phyloP scores from a whole-genome alignment of 371 early-diverging fungal genomes.

The Circinella umbellata region DNA sequence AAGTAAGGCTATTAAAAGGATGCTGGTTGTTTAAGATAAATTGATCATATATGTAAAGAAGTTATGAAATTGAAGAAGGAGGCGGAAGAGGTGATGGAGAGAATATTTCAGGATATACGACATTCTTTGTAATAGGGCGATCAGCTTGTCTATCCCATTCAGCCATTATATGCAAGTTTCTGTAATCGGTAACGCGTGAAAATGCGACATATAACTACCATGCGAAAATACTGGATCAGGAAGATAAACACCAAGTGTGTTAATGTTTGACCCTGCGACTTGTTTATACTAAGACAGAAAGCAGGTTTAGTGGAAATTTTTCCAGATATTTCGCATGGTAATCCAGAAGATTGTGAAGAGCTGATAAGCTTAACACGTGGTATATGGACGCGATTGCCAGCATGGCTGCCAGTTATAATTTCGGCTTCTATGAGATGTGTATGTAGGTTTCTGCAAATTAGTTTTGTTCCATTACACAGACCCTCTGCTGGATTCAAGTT shows the following conservation, averaged over 20 bases:
- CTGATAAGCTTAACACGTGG: conserved; percentile 4
- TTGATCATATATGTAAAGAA: too few species aligned
- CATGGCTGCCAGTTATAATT: conserved; percentile 15
- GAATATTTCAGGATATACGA: too few species aligned
- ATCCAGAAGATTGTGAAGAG: neutral
- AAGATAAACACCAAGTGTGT: conserved; percentile 21
- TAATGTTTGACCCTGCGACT: conserved; percentile 33
- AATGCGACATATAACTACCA: conserved; percentile 29
- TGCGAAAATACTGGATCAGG: conserved; percentile 24
- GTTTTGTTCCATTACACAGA: conserved; percentile 36
- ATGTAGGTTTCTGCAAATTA: conserved; percentile 19
- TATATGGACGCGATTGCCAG: conserved; percentile 7
- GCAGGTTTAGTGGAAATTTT: conserved; percentile 23
- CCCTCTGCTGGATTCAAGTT: conserved; percentile 28
- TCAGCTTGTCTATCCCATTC: neutral
- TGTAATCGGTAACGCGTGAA: conserved; percentile 9
- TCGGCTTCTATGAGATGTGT: conserved; percentile 20
- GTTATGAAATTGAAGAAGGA: too few species aligned
- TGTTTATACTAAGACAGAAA: conserved; percentile 33
- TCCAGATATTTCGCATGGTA: neutral
- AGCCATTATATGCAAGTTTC: neutral
- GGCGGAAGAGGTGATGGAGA: too few species aligned
- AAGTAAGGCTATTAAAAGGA: too few species aligned
- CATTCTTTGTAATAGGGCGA: too few species aligned
- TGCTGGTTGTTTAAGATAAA: too few species aligned